Conservation (phyloP, 495 filamentous ascomycete genomes). For the Penicillium riverlandense region DNA sequence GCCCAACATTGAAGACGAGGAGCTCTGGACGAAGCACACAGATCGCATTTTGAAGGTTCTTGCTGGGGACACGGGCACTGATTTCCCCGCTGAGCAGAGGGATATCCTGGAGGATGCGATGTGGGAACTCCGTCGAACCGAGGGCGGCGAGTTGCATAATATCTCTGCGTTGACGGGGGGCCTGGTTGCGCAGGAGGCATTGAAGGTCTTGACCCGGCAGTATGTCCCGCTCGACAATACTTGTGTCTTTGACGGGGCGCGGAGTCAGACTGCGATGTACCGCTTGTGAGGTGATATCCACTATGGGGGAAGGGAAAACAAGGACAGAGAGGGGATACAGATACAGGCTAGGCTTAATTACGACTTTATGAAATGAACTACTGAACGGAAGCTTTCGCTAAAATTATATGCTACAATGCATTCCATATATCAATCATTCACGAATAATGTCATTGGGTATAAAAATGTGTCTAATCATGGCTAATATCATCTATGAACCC, state of each 20-base stretch:
- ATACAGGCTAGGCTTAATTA: too few species aligned
- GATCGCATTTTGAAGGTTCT: conserved; percentile 26
- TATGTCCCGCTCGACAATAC: conserved; percentile 94
- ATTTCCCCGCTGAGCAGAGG: too few species aligned
- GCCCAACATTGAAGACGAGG: conserved; percentile 27
- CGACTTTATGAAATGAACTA: neutral
- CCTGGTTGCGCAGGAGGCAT: conserved; percentile 88
- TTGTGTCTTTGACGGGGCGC: conserved; percentile 85
- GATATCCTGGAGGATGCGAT: conserved; percentile 34
- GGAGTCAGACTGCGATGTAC: conserved; percentile 66
- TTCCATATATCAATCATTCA: too few species aligned
- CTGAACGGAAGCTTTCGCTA: too few species aligned
- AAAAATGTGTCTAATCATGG: too few species aligned
- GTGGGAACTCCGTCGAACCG: conserved; percentile 65
- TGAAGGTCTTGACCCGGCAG: conserved; percentile 94
- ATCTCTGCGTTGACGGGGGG: conserved; percentile 86
- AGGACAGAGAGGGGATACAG: too few species aligned
- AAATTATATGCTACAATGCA: too few species aligned
- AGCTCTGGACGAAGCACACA: conserved; percentile 32
- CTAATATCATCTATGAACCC: too few species aligned
- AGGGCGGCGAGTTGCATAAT: conserved; percentile 88
- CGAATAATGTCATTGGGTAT: too few species aligned
- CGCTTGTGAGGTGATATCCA: conserved; percentile 16
- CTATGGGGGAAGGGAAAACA: too few species aligned
- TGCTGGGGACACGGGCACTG: too few species aligned